Evolutionary conservation across 208 protist species (phyloP).

Genomic region (Leishmania martiniquensis): DNA sequence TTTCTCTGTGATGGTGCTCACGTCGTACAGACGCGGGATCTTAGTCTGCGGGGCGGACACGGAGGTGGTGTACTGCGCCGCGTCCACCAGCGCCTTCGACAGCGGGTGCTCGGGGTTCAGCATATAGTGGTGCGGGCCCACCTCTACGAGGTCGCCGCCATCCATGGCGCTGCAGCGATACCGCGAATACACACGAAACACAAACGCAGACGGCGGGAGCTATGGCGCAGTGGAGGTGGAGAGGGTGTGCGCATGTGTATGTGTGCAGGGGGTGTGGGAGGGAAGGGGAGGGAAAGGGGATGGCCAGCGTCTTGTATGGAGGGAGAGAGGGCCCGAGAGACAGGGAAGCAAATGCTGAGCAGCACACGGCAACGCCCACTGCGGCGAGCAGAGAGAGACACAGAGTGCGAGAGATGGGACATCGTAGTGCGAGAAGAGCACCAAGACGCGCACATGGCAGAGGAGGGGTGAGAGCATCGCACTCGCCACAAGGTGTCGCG

Average conservation of each 20-base stretch:
- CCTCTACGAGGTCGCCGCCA: slow-evolving; percentile 11
- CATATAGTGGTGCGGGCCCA: slow-evolving; percentile 47
- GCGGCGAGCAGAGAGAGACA: neutral
- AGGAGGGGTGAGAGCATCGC: neutral
- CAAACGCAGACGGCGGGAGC: neutral
- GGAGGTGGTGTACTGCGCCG: slow-evolving; percentile 22
- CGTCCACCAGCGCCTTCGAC: slow-evolving; percentile 28
- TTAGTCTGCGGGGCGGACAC: neutral
- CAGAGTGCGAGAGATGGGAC: neutral
- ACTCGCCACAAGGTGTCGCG: neutral
- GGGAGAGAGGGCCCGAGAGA: neutral
- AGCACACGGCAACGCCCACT: neutral
- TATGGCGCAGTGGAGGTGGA: neutral
- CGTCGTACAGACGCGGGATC: slow-evolving; percentile 70
- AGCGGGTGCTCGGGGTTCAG: slow-evolving; percentile 40
- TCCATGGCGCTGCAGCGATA: neutral
- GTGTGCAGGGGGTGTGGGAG: too few species aligned
- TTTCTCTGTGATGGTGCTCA: slow-evolving; percentile 82
- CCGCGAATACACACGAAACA: neutral
- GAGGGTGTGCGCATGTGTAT: neutral
- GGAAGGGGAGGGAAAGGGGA: too few species aligned
- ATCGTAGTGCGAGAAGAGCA: neutral
- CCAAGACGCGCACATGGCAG: neutral
- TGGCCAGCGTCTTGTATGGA: neutral
- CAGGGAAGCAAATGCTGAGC: neutral